These are phyloP conservation scores for Cordyceps cateniannulata DNA, from an alignment of 2,329 filamentous ascomycete species.

Conservation along the genomic window DNA sequence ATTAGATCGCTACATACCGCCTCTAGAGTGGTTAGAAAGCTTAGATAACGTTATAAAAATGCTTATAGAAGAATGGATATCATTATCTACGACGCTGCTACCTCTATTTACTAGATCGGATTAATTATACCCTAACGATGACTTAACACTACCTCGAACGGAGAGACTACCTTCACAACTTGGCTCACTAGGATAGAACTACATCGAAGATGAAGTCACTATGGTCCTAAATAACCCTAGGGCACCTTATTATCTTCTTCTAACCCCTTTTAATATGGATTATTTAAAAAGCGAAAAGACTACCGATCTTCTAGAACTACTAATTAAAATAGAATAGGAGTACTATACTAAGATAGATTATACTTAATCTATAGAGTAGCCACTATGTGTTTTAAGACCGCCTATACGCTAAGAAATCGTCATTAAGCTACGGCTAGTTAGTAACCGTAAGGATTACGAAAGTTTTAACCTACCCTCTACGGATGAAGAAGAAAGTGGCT, in stretches of 20 bases:
- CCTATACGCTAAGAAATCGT: neutral
- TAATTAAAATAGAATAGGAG: neutral
- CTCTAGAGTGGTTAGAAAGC: too few relatives aligned
- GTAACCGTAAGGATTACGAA: neutral
- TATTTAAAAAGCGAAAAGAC: neutral
- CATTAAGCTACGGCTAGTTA: neutral
- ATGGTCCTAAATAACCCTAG: neutral
- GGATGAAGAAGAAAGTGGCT: slow-evolving; percentile 11
- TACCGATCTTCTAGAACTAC: neutral
- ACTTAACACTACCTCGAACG: neutral
- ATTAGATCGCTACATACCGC: too few relatives aligned
- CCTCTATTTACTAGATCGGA: too few relatives aligned
- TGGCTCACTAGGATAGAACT: neutral
- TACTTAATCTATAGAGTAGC: neutral
- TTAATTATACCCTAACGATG: neutral
- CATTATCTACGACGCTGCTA: too few relatives aligned
- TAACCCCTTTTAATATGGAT: neutral
- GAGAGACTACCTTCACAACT: neutral
- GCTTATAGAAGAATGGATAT: too few relatives aligned
- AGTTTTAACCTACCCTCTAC: neutral
- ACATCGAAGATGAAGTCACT: neutral
- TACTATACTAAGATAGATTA: neutral
- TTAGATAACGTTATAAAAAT: too few relatives aligned
- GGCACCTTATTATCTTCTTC: neutral
- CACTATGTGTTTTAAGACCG: neutral